Percentiles rank a stretch among this genome's conserved stretches.
phyloP scores from a whole-genome alignment of 1,139 yeast genomes.

The Yamadazyma pseudoaaseri region DNA sequence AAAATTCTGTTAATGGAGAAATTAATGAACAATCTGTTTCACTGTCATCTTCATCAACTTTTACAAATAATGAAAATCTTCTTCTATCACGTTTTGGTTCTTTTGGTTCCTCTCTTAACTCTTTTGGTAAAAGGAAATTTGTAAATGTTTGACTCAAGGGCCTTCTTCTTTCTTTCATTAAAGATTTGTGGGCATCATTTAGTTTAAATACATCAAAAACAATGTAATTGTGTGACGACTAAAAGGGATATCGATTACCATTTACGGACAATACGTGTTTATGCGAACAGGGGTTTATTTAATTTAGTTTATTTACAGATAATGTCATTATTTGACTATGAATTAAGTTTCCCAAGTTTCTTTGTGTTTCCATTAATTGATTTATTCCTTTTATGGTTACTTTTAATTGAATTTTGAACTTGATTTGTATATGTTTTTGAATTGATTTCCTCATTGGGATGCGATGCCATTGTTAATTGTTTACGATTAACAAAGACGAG shows the following conservation, averaged over 20 bases:
- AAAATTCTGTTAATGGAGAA: conserved; percentile 11
- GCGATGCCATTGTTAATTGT: too few relatives aligned
- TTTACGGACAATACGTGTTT: not conserved
- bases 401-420: too few relatives aligned
- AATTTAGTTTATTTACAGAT: too few relatives aligned
- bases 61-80: conserved; percentile 5
- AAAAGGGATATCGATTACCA: conserved; percentile 2
- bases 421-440: too few relatives aligned
- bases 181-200: not conserved
- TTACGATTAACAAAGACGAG: too few relatives aligned
- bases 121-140: conserved; percentile 7
- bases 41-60: conserved; percentile 5
- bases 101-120: not conserved
- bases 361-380: too few relatives aligned
- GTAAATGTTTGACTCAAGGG: conserved; percentile 17
- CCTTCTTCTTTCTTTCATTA: conserved; percentile 10
- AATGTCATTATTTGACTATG: too few relatives aligned
- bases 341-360: too few relatives aligned
- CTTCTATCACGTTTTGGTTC: conserved; percentile 1
- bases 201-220: conserved; percentile 1
- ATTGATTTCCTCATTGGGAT: too few relatives aligned
- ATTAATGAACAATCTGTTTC: conserved; percentile 8
- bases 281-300: too few relatives aligned
- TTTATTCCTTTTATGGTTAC: too few relatives aligned
- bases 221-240: not conserved